Evolutionary conservation across 306 rosid species (phyloP).

Genomic region (Quercus gilva): DNA sequence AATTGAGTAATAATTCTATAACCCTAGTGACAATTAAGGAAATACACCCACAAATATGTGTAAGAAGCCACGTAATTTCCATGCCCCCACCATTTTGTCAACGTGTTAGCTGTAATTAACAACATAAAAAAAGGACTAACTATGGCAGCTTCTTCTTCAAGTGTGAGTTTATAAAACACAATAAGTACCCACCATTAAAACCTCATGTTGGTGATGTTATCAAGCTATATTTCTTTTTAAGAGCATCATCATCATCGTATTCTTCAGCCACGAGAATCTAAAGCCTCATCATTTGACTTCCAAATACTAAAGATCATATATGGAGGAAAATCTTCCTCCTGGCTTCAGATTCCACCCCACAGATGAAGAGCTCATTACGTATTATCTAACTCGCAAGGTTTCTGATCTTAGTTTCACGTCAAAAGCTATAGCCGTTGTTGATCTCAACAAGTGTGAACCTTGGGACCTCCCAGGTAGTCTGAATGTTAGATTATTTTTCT

Average conservation of each 20-base stretch:
- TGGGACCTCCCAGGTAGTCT: slow-evolving; percentile 89
- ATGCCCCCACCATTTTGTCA: slow-evolving; percentile 47
- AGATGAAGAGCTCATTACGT: slow-evolving; percentile 88
- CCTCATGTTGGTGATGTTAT: slow-evolving; percentile 32
- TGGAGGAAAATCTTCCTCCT: slow-evolving; percentile 86
- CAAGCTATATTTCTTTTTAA: slow-evolving; percentile 32
- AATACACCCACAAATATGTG: background rate
- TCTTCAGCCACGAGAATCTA: background rate
- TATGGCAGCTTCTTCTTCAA: slow-evolving; percentile 47
- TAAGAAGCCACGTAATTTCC: slow-evolving; percentile 8
- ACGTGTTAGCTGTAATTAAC: slow-evolving; percentile 58
- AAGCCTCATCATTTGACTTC: background rate
- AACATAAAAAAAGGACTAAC: slow-evolving; percentile 23
- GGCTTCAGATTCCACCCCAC: slow-evolving; percentile 97
- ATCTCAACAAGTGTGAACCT: slow-evolving; percentile 91
- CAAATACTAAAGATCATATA: background rate
- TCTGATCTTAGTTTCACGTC: slow-evolving; percentile 65
- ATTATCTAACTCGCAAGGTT: slow-evolving; percentile 62
- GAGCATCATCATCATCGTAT: background rate
- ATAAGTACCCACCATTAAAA: slow-evolving; percentile 38
- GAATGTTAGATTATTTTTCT: background rate
- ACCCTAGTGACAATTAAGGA: slow-evolving; percentile 15
- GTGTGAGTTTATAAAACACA: slow-evolving; percentile 32
- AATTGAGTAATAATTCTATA: slow-evolving; percentile 12
- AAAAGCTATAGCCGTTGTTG: slow-evolving; percentile 76